phyloP scores from a whole-genome alignment of 2,329 filamentous ascomycete genomes.

The Apiospora sp. region DNA sequence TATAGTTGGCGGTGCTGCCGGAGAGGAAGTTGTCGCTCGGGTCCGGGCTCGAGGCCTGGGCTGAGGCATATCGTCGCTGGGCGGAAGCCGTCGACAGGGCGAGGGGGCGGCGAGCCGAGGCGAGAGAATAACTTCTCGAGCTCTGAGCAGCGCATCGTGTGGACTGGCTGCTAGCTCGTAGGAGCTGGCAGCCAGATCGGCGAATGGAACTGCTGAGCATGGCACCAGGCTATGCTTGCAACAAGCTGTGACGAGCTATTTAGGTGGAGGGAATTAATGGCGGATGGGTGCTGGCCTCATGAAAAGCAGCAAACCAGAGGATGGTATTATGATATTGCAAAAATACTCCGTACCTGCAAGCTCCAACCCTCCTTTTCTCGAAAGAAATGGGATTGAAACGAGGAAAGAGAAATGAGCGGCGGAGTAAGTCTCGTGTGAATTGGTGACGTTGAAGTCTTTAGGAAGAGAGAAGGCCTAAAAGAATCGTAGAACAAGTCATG shows the following conservation, averaged over 20 bases:
- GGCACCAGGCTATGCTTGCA: slow-evolving; percentile 52
- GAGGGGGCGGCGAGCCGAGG: slow-evolving; percentile 57
- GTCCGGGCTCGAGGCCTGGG: slow-evolving; percentile 68
- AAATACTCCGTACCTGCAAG: slow-evolving; percentile 31
- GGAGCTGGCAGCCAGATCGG: slow-evolving; percentile 70
- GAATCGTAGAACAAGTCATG: slow-evolving; percentile 16
- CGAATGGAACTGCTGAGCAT: slow-evolving; percentile 78
- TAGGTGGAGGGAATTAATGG: slow-evolving; percentile 29
- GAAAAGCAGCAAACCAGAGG: slow-evolving; percentile 24
- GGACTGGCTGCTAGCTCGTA: slow-evolving; percentile 59
- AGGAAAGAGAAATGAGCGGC: slow-evolving; percentile 53
- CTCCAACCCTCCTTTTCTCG: slow-evolving; percentile 35
- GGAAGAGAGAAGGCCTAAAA: slow-evolving; percentile 27
- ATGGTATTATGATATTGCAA: slow-evolving; percentile 22
- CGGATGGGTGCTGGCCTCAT: neutral
- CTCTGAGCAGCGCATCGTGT: slow-evolving; percentile 44
- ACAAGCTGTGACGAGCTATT: slow-evolving; percentile 31
- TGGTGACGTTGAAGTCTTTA: slow-evolving; percentile 25
- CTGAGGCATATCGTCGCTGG: slow-evolving; percentile 63
- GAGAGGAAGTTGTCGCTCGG: slow-evolving; percentile 96
- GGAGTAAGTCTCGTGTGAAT: slow-evolving; percentile 54
- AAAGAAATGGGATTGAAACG: slow-evolving; percentile 35
- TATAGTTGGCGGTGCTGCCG: slow-evolving; percentile 97
- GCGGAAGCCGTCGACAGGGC: slow-evolving; percentile 49
- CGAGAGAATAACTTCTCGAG: slow-evolving; percentile 53